Conservation (phyloP, 75 land plant species). For the Pseudotsuga menziesii region DNA sequence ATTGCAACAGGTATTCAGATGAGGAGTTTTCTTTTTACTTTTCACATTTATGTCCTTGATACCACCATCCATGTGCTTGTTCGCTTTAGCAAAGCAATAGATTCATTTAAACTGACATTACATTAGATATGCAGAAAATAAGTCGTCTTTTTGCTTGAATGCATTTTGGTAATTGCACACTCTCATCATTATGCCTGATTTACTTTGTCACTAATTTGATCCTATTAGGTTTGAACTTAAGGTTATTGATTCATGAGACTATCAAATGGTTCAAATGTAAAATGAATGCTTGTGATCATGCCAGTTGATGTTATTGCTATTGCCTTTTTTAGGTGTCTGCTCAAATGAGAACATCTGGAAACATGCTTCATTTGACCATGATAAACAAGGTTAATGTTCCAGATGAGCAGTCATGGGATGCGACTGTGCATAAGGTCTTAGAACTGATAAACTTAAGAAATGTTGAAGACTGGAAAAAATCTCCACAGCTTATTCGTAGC, state of each 20-base stretch:
- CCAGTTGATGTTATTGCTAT: neutral
- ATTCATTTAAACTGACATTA: conserved; percentile 18
- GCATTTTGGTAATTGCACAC: neutral
- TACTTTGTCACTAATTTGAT: neutral
- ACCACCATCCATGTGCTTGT: neutral
- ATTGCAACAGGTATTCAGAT: conserved; percentile 41
- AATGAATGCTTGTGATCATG: neutral
- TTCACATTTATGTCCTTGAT: neutral
- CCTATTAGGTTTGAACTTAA: neutral
- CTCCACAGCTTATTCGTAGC: neutral
- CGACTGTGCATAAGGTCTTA: conserved; percentile 53
- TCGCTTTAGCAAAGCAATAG: conserved; percentile 40
- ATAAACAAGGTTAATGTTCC: conserved; percentile 48
- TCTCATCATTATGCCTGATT: neutral
- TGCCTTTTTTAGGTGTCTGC: neutral
- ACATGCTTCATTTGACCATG: conserved; percentile 7
- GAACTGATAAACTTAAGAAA: conserved; percentile 28
- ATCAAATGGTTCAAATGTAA: neutral
- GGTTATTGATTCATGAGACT: neutral
- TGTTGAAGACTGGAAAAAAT: neutral
- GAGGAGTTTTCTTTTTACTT: neutral
- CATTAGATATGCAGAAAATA: conserved; percentile 1
- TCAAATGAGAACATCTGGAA: neutral
- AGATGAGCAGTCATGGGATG: conserved; percentile 50
- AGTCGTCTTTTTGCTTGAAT: neutral